Percentiles rank a stretch among this genome's conserved stretches.
Conservation (phyloP, 1,284 basidiomycete genomes). For the Tylopilus orsonianus region DNA sequence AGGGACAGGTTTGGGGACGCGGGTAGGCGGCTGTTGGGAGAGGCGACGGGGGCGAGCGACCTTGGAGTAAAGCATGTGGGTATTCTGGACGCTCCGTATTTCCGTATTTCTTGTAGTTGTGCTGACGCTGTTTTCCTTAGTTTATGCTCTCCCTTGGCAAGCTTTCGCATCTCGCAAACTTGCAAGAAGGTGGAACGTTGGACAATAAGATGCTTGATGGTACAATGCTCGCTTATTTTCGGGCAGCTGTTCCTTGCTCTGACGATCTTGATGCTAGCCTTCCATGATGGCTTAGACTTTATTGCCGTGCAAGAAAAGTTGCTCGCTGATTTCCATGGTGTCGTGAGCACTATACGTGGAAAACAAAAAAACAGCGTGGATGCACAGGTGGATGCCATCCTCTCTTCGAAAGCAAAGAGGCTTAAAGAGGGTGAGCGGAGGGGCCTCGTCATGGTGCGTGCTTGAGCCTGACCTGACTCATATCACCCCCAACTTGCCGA, state of each 20-base stretch:
- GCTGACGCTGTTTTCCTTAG: conserved; percentile 41
- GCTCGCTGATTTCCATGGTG: conserved; percentile 55
- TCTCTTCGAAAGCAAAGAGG: conserved; percentile 51
- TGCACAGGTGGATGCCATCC: conserved; percentile 61
- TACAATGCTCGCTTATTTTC: conserved; percentile 26
- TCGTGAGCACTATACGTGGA: conserved; percentile 46
- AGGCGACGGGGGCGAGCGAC: conserved; percentile 56
- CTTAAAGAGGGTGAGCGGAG: conserved; percentile 43
- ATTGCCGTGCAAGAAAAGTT: conserved; percentile 71
- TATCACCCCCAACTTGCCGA: neutral
- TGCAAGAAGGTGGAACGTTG: conserved; percentile 50
- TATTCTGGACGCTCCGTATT: conserved; percentile 1
- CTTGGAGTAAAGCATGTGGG: conserved; percentile 75
- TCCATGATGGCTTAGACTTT: conserved; percentile 74
- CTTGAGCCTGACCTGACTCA: neutral
- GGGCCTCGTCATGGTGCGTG: conserved; percentile 45
- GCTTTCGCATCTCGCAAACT: conserved; percentile 76
- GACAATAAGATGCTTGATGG: conserved; percentile 57
- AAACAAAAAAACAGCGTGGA: conserved; percentile 68
- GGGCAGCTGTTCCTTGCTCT: neutral
- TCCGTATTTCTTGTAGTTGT: neutral
- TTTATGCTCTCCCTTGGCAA: conserved; percentile 91
- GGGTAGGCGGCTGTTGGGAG: conserved; percentile 61
- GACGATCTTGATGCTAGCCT: conserved; percentile 42
- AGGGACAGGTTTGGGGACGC: conserved; percentile 68